A percentile compares a stretch with the other conserved stretches of the same genome.
phyloP scores from a whole-genome alignment of 768 basidiomycete species.

The Agrocybe chaxingu region DNA sequence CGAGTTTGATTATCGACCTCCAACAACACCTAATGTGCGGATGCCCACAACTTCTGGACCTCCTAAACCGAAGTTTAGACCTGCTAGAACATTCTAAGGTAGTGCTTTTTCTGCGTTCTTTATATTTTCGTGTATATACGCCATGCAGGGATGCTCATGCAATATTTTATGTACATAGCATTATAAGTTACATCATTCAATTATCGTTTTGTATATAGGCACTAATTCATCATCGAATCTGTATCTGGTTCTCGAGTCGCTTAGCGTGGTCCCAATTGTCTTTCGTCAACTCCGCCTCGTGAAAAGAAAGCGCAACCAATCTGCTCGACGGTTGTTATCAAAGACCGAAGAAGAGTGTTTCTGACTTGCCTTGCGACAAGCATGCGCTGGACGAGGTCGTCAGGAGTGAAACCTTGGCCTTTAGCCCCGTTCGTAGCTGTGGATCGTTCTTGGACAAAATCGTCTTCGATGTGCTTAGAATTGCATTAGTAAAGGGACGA shows the following conservation, averaged over 20 bases:
- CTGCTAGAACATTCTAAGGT: conserved; percentile 8
- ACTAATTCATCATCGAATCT: neutral
- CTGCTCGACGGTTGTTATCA: conserved; percentile 29
- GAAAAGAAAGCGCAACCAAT: conserved; percentile 58
- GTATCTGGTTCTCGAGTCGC: conserved; percentile 47
- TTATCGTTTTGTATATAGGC: neutral
- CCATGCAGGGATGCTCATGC: neutral
- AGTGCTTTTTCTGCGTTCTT: neutral
- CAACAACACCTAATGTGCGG: conserved; percentile 7
- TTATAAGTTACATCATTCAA: neutral
- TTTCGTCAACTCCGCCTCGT: conserved; percentile 51
- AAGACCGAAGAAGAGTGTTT: neutral
- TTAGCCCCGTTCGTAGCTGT: conserved; percentile 23
- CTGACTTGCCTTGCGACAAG: conserved; percentile 59
- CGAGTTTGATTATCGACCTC: conserved; percentile 28
- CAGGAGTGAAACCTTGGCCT: conserved; percentile 40
- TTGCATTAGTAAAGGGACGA: neutral
- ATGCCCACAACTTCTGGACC: conserved; percentile 4
- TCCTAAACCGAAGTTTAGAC: conserved; percentile 28
- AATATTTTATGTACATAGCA: neutral
- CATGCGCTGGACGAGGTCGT: conserved; percentile 69
- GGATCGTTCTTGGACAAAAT: conserved; percentile 54
- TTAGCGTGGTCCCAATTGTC: conserved; percentile 66
- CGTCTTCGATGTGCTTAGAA: conserved; percentile 68
- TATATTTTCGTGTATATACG: conserved; percentile 5